Base-by-base conservation (phyloP, 202 grass and related monocot genomes). In the Schoenoplectus triqueter region DNA sequence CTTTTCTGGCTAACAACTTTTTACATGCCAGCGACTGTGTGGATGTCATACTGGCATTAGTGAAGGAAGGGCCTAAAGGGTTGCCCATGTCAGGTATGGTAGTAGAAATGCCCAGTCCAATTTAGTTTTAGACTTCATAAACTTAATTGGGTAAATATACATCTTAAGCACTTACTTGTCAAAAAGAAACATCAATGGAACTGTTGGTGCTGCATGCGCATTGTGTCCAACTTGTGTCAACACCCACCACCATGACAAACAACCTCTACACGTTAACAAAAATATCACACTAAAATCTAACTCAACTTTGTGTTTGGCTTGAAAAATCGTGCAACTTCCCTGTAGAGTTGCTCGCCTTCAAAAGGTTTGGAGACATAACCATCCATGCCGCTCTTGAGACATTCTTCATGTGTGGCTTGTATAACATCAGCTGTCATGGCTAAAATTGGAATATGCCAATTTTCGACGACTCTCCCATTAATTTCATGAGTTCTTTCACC, bases 381-480 rank as follows among this genome's bases (percentile, higher is more conserved):
- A 87, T 99, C 96, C 93, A 99, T 99, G 86, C 87, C 93, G 22
- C 60, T 87, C 80, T 82, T 94, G 56, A 99, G 82, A 82, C 96
- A 95, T n/a, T 95, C 18, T 86, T 99, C 96, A 15, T 94, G 82
- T 80, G 96, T 99, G 68, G 96, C 96, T 87, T 99, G 96, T 81
- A 99, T 99, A 52, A 99, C 96, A 85, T 99, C 96, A 66, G 96
- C 96, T 2, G 96, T 99, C 96, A 99, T 99, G 17, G 96, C 96
- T 63, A 99, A 85, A 88, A 99, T 99, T 2, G 96, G 96, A 86
- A 91, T 91, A 80, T 91, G 86, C 93, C 96, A 99, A 18, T 65
- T 89, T 44, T 51, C 82, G 55, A 91, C 9, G 62, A 83, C 84
- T 80, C 70, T 83, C 8, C 81, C 66, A 19, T 73, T 57, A 87